Conservation (phyloP, 2,329 filamentous ascomycete genomes). For the Fonsecaea pedrosoi region DNA sequence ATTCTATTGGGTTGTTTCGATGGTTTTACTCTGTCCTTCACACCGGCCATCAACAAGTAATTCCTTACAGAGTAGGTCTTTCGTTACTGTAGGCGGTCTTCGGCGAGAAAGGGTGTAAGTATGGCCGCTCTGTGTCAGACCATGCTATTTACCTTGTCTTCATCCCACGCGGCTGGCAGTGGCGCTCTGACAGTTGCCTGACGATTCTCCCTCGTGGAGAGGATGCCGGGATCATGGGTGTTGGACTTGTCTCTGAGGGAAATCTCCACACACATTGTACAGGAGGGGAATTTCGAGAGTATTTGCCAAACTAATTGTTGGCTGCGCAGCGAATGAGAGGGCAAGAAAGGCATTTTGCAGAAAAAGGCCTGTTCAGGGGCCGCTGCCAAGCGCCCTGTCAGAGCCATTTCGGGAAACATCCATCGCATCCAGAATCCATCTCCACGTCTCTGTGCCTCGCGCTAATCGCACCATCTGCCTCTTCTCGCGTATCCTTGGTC, state of each 20-base stretch:
- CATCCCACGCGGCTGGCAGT: not conserved
- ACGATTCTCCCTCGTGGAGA: not conserved
- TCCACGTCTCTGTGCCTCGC: constrained; percentile 15
- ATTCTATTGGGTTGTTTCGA: not conserved
- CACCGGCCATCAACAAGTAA: not conserved
- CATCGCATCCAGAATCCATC: not conserved
- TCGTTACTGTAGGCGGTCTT: not conserved
- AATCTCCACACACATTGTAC: constrained; percentile 5
- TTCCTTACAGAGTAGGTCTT: not conserved
- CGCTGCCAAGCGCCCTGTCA: constrained; percentile 22
- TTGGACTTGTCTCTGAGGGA: not conserved
- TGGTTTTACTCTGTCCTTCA: not conserved
- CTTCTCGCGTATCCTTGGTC: constrained; percentile 34
- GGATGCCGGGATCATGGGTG: constrained; percentile 12
- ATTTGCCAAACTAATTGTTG: constrained; percentile 25
- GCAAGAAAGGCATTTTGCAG: constrained; percentile 13
- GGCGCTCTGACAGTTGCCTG: not conserved
- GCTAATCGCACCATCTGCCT: constrained; percentile 24
- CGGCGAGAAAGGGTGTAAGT: not conserved
- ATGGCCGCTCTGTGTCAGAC: not conserved
- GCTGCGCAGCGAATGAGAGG: constrained; percentile 21
- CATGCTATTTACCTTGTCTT: not conserved
- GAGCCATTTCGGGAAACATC: not conserved
- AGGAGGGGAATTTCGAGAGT: constrained; percentile 14
- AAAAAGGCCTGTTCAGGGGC: constrained; percentile 28